Conservation (phyloP, 2,329 filamentous ascomycete species). For the Xylaria sp. region DNA sequence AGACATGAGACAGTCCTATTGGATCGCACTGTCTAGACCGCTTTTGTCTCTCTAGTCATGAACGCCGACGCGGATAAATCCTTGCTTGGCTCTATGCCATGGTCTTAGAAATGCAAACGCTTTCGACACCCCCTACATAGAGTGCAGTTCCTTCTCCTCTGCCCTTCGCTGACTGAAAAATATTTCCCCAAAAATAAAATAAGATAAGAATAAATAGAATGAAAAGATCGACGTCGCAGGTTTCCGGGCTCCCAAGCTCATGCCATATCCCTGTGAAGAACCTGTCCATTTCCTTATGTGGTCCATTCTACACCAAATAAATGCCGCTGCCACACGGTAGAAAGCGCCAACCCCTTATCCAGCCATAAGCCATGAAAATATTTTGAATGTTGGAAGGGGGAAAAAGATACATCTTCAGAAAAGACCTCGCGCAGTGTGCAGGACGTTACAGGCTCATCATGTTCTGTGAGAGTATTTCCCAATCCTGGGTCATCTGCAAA, state of each 20-base stretch:
- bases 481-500: constrained; percentile 9
- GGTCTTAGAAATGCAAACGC: constrained; percentile 32
- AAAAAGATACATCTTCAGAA: constrained; percentile 7
- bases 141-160: constrained; percentile 1
- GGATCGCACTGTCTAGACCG: constrained; percentile 40
- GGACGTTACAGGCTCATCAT: constrained; percentile 18
- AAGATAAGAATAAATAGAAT: background rate
- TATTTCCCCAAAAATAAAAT: background rate
- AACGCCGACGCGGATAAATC: constrained; percentile 34
- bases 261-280: constrained; percentile 32
- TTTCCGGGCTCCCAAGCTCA: constrained; percentile 22
- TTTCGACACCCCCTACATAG: constrained; percentile 14
- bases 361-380: constrained; percentile 29
- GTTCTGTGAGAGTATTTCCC: constrained; percentile 17
- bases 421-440: background rate
- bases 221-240: constrained; percentile 12
- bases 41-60: constrained; percentile 37
- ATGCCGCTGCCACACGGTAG: constrained; percentile 22
- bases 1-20: constrained; percentile 35
- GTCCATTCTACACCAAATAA: constrained; percentile 37
- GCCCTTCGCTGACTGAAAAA: constrained; percentile 22
- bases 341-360: constrained; percentile 35
- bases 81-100: constrained; percentile 26
- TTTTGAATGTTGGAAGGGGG: constrained; percentile 25
- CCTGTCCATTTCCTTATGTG: constrained; percentile 31